These are phyloP conservation scores for Wickerhamomyces sydowiorum DNA, from an alignment of 805 yeast species.

Conservation along the genomic window DNA sequence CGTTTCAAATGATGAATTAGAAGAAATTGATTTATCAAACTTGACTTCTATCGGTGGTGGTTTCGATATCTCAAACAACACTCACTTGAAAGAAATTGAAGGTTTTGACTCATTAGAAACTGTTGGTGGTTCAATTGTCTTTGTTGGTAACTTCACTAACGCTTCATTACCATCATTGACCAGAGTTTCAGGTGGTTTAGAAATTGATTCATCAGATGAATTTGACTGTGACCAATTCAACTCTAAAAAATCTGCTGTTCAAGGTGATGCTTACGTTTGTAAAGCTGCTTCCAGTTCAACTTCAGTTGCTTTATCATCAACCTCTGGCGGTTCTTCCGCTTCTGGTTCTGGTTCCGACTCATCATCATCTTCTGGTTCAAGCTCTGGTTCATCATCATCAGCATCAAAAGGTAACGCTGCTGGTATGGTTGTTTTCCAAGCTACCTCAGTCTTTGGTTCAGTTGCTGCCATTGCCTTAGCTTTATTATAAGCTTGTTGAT, in stretches of 20 bases:
- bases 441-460: constrained; percentile 43
- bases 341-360: not conserved
- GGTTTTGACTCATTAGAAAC: constrained; percentile 71
- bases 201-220: constrained; percentile 68
- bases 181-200: constrained; percentile 90
- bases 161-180: constrained; percentile 70
- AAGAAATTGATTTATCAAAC: constrained; percentile 59
- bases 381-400: constrained; percentile 5
- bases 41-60: constrained; percentile 88
- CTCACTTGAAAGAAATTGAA: constrained; percentile 53
- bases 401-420: constrained; percentile 29
- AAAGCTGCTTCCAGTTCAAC: constrained; percentile 38
- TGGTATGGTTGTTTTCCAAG: constrained; percentile 37
- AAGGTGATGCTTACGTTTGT: constrained; percentile 84
- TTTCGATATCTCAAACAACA: constrained; percentile 83
- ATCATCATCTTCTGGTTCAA: not conserved
- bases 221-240: constrained; percentile 79
- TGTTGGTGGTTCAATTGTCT: constrained; percentile 83
- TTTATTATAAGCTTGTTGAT: constrained; percentile 33
- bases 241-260: constrained; percentile 67
- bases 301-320: constrained; percentile 23
- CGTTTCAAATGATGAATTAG: constrained; percentile 67
- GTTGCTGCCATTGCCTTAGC: constrained; percentile 35
- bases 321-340: constrained; percentile 14
- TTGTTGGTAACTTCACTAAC: constrained; percentile 74